Evolutionary conservation across 192 early-diverging fungal species (phyloP), one percentile per base, ranked within the genome.

Genomic region (Haplosporangium gracile): DNA sequence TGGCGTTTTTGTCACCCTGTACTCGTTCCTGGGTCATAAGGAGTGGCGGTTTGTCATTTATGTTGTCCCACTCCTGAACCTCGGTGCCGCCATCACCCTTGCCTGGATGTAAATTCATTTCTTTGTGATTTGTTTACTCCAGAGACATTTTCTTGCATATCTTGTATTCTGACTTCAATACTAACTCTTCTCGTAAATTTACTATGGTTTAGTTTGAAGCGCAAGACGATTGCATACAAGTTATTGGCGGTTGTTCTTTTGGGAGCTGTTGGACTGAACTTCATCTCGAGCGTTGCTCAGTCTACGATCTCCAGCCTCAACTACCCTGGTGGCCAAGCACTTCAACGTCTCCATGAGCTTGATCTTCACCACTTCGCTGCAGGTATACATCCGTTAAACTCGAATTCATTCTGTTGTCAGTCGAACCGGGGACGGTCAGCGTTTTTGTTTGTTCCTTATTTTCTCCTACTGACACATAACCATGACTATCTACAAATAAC

Each of bases 11-110:
- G 90, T 97, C 16, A 69, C 78, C 4, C 39, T 93, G 5, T 96
- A 96, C 72, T 97, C 97, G 24, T 89, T 92, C 38, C 90, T 97
- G 49, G 91, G 92, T 18, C 98, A 99, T 88, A 99, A 99, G 86
- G 98, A 99, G 81, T 98, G 97, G 96, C 90, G 98, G 20, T 99
- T 99, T 83, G 92, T 99, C 1, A 84, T 98, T 4, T 97, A 97
- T 36, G 91, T 92, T 20, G 90, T 99, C 18, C 97, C 97, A 0
- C 79, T 98, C 5, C 79, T 97, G 70, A 97, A 97, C 75, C 49
- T 92, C 6, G 93, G 91, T 72, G 96, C 96, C 9, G 95, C 93
- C 0, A 72, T 90, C 20, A 88, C 82, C 7, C 75, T 94, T 8
- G 79, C 88, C 29, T 82, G 68, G 68, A 45, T 92, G 76, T 92